Percentiles rank a stretch among this genome's conserved stretches.
Evolutionary conservation across 495 filamentous ascomycete genomes (phyloP).

Genomic region (Chaetomium tenue): DNA sequence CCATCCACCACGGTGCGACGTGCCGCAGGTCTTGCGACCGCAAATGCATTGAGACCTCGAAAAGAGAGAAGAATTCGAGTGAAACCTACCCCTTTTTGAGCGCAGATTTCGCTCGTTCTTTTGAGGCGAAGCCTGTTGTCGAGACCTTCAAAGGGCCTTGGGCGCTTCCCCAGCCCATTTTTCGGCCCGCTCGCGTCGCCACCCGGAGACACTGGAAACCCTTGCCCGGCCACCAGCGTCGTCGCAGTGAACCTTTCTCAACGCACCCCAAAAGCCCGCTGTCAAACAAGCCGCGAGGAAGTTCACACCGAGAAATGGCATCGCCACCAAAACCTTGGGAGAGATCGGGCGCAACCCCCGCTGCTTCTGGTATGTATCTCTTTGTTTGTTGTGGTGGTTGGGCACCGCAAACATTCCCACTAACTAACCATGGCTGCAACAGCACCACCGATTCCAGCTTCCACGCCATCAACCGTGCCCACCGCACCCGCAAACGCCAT

Average conservation of each 20-base stretch:
- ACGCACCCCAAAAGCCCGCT: background rate
- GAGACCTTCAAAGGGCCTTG: background rate
- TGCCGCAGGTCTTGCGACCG: conserved; percentile 8
- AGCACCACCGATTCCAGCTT: conserved; percentile 46
- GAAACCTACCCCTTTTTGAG: background rate
- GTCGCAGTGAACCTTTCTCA: background rate
- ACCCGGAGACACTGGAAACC: conserved; percentile 25
- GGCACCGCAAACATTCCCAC: background rate
- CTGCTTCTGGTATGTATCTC: conserved; percentile 49
- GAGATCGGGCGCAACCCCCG: conserved; percentile 61
- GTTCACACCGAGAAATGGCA: conserved; percentile 43
- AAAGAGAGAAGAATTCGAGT: background rate
- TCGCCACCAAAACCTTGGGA: conserved; percentile 98
- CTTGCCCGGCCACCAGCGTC: conserved; percentile 7
- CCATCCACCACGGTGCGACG: conserved; percentile 2
- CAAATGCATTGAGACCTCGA: background rate
- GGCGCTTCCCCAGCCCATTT: conserved; percentile 2
- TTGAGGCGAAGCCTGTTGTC: background rate
- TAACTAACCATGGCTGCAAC: conserved; percentile 22
- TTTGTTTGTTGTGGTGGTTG: background rate
- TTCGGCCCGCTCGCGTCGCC: conserved; percentile 18
- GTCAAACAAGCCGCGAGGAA: background rate
- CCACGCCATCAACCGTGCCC: conserved; percentile 27
- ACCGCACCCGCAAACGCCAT: conserved; percentile 56
- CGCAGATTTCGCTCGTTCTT: background rate